These are phyloP conservation scores for Tuber magnatum DNA, from an alignment of 495 filamentous ascomycete species.

Conservation along the genomic window DNA sequence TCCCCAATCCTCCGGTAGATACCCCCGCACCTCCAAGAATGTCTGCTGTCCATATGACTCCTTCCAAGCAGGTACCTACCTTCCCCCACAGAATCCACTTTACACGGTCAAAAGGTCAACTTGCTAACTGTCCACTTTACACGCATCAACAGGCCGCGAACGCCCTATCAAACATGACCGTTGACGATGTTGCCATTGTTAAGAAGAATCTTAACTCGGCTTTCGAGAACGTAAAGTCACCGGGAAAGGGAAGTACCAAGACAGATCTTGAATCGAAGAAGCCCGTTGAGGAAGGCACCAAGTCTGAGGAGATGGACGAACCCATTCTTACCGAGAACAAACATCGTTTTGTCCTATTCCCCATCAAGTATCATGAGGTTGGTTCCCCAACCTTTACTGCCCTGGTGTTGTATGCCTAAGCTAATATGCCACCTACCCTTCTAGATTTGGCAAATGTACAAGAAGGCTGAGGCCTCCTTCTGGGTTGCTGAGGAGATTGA, in stretches of 20 bases:
- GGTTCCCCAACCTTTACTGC: constrained; percentile 44
- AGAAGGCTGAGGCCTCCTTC: constrained; percentile 99
- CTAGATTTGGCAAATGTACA: constrained; percentile 99
- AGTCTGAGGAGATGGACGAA: constrained; percentile 70
- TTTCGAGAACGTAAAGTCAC: constrained; percentile 47
- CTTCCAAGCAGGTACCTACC: constrained; percentile 72
- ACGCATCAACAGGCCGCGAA: constrained; percentile 61
- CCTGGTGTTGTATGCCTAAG: background rate
- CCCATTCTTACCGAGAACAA: constrained; percentile 93
- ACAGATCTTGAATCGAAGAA: constrained; percentile 47
- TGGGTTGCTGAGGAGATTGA: constrained; percentile 99
- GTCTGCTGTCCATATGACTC: constrained; percentile 49
- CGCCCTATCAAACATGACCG: constrained; percentile 78
- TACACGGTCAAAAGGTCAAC: constrained; percentile 6
- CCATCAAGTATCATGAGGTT: constrained; percentile 99
- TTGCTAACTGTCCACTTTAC: constrained; percentile 43
- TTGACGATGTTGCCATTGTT: constrained; percentile 66
- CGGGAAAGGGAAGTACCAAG: constrained; percentile 45
- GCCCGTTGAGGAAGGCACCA: constrained; percentile 54
- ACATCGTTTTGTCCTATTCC: constrained; percentile 93
- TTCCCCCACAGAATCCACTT: constrained; percentile 9
- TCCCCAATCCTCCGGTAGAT: background rate
- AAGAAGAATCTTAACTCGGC: constrained; percentile 76
- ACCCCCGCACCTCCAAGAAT: background rate
- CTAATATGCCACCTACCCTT: constrained; percentile 13